These are phyloP conservation scores for Phylloporus sp. DNA, from an alignment of 1,284 basidiomycete genomes.

Conservation along the genomic window DNA sequence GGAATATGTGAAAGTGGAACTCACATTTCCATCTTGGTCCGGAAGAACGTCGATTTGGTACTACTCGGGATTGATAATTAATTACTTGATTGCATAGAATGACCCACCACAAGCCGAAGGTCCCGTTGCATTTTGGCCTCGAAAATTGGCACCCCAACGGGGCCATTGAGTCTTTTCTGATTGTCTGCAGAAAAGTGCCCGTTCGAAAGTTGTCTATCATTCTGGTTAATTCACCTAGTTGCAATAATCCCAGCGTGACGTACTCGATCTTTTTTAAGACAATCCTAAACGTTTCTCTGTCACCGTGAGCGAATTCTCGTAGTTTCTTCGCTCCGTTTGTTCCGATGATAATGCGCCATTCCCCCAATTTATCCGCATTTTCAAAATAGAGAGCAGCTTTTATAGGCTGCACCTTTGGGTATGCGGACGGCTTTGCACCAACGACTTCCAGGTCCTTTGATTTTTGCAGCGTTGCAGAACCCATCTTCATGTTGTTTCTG, in stretches of 20 bases:
- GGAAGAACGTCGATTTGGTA: conserved; percentile 71
- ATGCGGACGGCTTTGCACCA: not conserved
- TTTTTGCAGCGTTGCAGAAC: not conserved
- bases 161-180: conserved; percentile 55
- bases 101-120: conserved; percentile 67
- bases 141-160: conserved; percentile 62
- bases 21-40: conserved; percentile 57
- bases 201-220: conserved; percentile 64
- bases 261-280: conserved; percentile 1
- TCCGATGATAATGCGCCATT: conserved; percentile 1
- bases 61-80: conserved; percentile 25
- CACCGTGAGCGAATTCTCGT: not conserved
- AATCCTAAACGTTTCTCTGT: not conserved
- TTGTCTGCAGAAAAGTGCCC: conserved; percentile 75
- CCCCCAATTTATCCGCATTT: not conserved
- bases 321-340: not conserved
- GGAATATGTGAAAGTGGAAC: conserved; percentile 22
- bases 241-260: not conserved
- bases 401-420: conserved; percentile 1
- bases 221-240: not conserved
- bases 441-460: not conserved
- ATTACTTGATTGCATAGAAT: not conserved
- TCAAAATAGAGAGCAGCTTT: conserved; percentile 1
- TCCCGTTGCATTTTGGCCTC: conserved; percentile 75
- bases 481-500: not conserved